Conservation (phyloP, 139 green algal genomes). For the Chlamydomonas sphaeroides region DNA sequence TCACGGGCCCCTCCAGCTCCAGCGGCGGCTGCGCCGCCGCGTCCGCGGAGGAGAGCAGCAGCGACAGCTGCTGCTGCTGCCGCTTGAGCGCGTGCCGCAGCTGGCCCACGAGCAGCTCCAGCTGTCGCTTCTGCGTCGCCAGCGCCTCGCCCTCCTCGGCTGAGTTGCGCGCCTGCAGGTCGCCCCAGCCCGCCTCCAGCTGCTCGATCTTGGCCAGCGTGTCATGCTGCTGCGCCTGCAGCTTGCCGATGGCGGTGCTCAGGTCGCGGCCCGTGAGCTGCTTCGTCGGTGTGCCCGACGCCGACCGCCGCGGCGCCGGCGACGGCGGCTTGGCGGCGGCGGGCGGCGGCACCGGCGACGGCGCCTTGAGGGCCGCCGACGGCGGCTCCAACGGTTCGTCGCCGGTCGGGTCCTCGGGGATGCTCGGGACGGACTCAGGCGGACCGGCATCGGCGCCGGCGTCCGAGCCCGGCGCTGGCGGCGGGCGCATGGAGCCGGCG, state of each 20-base stretch:
- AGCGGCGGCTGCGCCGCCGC: background rate
- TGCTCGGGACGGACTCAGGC: too few relatives aligned
- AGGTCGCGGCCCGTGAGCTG: too few relatives aligned
- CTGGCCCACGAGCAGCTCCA: conserved; percentile 25
- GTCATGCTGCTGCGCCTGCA: conserved; percentile 3
- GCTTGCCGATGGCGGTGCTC: background rate
- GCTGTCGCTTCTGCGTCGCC: conserved; percentile 4
- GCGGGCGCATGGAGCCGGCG: background rate
- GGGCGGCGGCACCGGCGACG: too few relatives aligned
- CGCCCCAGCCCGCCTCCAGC: conserved; percentile 7
- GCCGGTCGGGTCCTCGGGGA: too few relatives aligned
- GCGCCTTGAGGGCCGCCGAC: too few relatives aligned
- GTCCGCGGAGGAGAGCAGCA: background rate
- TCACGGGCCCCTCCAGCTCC: background rate
- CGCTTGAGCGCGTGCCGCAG: background rate
- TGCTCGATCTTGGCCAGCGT: conserved; percentile 3
- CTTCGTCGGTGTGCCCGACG: too few relatives aligned
- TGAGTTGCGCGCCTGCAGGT: background rate
- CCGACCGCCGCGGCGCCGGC: too few relatives aligned
- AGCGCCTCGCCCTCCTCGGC: conserved; percentile 27
- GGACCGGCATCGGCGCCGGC: too few relatives aligned
- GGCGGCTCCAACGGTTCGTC: too few relatives aligned
- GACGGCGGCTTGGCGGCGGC: too few relatives aligned
- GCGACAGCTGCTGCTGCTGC: conserved; percentile 15
- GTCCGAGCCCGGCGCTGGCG: too few relatives aligned